Evolutionary conservation across 306 rosid species (phyloP).

Genomic region (Castanospermum australe): DNA sequence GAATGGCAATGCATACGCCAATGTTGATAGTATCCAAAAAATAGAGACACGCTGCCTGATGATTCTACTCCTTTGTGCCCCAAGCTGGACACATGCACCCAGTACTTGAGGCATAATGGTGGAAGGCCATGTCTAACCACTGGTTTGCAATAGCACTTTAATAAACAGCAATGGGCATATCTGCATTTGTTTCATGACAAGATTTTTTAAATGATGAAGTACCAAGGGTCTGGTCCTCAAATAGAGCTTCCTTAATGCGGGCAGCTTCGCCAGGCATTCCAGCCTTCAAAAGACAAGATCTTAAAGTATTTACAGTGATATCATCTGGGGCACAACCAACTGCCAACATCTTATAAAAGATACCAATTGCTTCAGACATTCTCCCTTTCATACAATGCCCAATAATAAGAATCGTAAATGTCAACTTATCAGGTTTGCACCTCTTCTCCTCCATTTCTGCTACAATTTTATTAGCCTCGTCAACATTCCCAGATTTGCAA

Average conservation of each 20-base stretch:
- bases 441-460: constrained; percentile 71
- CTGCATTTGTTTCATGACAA: constrained; percentile 32
- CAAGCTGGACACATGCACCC: constrained; percentile 7
- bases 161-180: constrained; percentile 56
- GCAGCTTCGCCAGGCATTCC: constrained; percentile 78
- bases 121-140: constrained; percentile 6
- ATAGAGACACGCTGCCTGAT: constrained; percentile 8
- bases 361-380: constrained; percentile 62
- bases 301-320: constrained; percentile 56
- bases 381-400: constrained; percentile 88
- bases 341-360: constrained; percentile 70
- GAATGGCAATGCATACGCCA: neutral
- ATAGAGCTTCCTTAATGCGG: constrained; percentile 41
- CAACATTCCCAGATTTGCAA: constrained; percentile 79
- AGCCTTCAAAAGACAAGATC: constrained; percentile 68
- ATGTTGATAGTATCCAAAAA: neutral
- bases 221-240: constrained; percentile 33
- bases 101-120: constrained; percentile 1
- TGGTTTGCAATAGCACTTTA: constrained; percentile 8
- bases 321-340: constrained; percentile 60
- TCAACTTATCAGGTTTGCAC: constrained; percentile 68
- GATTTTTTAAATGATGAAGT: constrained; percentile 24
- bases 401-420: constrained; percentile 79
- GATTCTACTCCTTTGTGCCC: constrained; percentile 12
- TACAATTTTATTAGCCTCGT: constrained; percentile 62